These are phyloP conservation scores for Clathrospora elynae DNA, from an alignment of 2,329 filamentous ascomycete species.

Conservation along the genomic window DNA sequence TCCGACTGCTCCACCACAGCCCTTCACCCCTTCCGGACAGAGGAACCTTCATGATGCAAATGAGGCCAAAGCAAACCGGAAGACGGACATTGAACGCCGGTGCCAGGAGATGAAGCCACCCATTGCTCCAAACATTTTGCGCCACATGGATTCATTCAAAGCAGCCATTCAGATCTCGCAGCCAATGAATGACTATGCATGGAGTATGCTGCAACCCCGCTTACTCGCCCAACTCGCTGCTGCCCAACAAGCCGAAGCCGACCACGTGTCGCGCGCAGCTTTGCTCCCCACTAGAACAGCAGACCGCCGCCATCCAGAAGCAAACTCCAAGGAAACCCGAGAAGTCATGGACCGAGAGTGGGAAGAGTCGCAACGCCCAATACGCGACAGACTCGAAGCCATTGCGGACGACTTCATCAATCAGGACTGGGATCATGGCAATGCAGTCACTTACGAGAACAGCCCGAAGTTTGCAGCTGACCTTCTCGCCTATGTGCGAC, in stretches of 20 bases:
- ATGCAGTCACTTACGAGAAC: slow-evolving; percentile 66
- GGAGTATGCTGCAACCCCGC: slow-evolving; percentile 70
- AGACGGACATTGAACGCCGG: slow-evolving; percentile 72
- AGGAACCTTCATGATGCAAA: slow-evolving; percentile 67
- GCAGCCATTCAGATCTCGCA: slow-evolving; percentile 72
- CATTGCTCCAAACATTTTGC: slow-evolving; percentile 64
- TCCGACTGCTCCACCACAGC: slow-evolving; percentile 41
- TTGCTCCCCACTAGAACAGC: slow-evolving; percentile 54
- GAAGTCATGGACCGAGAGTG: slow-evolving; percentile 70
- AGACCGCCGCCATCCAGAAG: slow-evolving; percentile 55
- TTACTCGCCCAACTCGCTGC: slow-evolving; percentile 68
- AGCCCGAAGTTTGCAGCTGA: slow-evolving; percentile 73
- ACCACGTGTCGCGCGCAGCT: slow-evolving; percentile 56
- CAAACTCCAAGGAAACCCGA: slow-evolving; percentile 57
- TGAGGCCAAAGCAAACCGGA: slow-evolving; percentile 67
- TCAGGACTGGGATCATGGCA: slow-evolving; percentile 67
- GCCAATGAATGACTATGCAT: slow-evolving; percentile 70
- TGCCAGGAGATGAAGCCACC: slow-evolving; percentile 70
- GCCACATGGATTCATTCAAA: slow-evolving; percentile 74
- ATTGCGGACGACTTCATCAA: slow-evolving; percentile 74
- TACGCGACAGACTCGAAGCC: slow-evolving; percentile 67
- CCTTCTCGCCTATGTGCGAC: slow-evolving; percentile 69
- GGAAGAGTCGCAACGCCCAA: slow-evolving; percentile 70
- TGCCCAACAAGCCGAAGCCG: slow-evolving; percentile 63
- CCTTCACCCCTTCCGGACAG: slow-evolving; percentile 45